Conservation (phyloP, 371 early-diverging fungal species). For the Actinomucor elegans region DNA sequence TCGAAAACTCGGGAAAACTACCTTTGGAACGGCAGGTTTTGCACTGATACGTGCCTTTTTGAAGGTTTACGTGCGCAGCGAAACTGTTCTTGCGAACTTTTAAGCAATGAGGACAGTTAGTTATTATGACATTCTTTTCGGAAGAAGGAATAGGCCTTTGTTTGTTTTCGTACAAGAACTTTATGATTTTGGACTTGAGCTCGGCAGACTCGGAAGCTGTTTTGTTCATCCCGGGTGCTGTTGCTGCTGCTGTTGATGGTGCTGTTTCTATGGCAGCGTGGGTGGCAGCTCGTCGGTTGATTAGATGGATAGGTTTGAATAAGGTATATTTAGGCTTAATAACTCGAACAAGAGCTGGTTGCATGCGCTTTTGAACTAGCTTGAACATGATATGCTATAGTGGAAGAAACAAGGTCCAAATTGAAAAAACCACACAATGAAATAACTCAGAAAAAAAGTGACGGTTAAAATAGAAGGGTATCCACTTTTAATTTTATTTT, state of each 20-base stretch:
- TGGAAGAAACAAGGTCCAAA: background rate
- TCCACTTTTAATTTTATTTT: background rate
- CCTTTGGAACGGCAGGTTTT: constrained; percentile 26
- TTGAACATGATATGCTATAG: background rate
- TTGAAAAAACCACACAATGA: no score
- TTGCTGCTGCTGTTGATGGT: background rate
- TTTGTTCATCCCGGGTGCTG: background rate
- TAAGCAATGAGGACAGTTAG: constrained; percentile 52
- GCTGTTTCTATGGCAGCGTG: no score
- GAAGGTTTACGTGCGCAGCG: constrained; percentile 33
- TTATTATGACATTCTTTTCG: constrained; percentile 23
- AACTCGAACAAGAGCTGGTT: background rate
- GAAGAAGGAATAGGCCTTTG: constrained; percentile 38
- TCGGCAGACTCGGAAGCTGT: constrained; percentile 1
- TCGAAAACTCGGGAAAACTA: constrained; percentile 24
- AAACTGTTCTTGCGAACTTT: constrained; percentile 34
- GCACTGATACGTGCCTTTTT: constrained; percentile 42
- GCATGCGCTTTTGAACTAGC: background rate
- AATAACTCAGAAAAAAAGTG: background rate
- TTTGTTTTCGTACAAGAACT: constrained; percentile 35
- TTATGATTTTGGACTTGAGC: constrained; percentile 26
- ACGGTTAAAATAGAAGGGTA: background rate
- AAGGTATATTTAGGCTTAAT: background rate
- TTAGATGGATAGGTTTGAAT: background rate
- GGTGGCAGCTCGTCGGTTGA: background rate